Base-by-base conservation (phyloP, 805 yeast species). In the Starmerella davenportii region DNA sequence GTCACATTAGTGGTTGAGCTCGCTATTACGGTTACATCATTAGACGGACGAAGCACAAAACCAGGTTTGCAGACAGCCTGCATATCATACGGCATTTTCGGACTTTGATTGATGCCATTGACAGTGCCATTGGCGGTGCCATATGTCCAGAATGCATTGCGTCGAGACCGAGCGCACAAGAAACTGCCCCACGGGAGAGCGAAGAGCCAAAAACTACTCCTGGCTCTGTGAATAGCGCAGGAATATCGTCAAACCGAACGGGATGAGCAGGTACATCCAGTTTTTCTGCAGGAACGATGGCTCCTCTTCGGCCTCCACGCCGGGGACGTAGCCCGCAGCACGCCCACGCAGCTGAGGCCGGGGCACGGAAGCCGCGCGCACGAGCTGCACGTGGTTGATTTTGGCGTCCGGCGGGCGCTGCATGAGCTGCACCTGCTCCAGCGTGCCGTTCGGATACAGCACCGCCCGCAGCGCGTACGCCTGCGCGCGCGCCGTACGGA, bases 301-400 rank as follows among this genome's bases (percentile, higher is more conserved):
- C 23, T 32, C 35, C 16, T 27, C 36, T 4, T 11, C 34, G 13
- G 25, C 35, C 7, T 4, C 21, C n/a, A n/a, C n/a, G 15, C 24
- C 35, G 17, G 21, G 65, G 77, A 69, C 28, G 9, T 33, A 23
- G n/a, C 18, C 21, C 29, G 20, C 21, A 23, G 11, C 11, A 11
- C 34, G 34, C n/a, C 33, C 30, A 13, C 30, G n/a, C 4, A 42
- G 21, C 29, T 14, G 24, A 4, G 37, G 35, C 4, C 40, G 35
- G n/a, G 44, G 41, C 9, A 34, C 46, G 9, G 25, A 3, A 21
- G 27, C 28, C 2, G 41, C 38, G 3, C 24, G 34, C 18, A 37
- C 39, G 17, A 40, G 15, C 13, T 29, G 11, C 15, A 17, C 32
- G 13, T 29, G 19, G 13, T 29, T 16, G 15, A n/a, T 19, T n/a